A percentile compares a stretch with the other conserved stretches of the same genome.
Conservation (phyloP, 352 stramenopile genomes). For the Albugo candida region DNA sequence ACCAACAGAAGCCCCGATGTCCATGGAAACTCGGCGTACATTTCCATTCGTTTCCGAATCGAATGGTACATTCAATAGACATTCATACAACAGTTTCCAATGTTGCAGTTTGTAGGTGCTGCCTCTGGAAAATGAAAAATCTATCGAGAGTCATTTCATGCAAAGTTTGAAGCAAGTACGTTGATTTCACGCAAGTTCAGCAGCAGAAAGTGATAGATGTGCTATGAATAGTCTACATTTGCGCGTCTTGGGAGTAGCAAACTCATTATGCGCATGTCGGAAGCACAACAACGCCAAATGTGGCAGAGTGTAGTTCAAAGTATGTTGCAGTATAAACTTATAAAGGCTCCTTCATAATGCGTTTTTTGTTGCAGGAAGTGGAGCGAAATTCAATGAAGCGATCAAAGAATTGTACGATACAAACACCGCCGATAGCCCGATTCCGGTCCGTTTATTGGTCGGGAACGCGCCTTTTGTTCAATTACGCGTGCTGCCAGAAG, state of each 20-base stretch:
- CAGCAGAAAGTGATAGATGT: neutral
- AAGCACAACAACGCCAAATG: constrained; percentile 63
- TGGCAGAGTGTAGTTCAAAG: constrained; percentile 57
- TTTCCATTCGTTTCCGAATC: constrained; percentile 44
- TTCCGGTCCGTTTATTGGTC: constrained; percentile 50
- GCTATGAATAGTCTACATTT: constrained; percentile 21
- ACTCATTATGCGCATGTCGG: constrained; percentile 54
- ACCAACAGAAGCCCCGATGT: neutral
- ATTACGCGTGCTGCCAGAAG: constrained; percentile 25
- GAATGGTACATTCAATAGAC: constrained; percentile 13
- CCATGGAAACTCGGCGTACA: constrained; percentile 63
- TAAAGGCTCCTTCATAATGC: neutral
- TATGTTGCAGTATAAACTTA: constrained; percentile 9
- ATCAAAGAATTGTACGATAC: neutral
- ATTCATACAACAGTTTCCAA: neutral
- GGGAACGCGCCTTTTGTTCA: constrained; percentile 34
- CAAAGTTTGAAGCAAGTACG: constrained; percentile 59
- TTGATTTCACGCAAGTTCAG: too few species aligned
- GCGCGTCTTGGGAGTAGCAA: constrained; percentile 56
- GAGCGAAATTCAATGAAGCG: too few species aligned
- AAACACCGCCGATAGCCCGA: constrained; percentile 16
- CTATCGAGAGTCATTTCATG: constrained; percentile 68
- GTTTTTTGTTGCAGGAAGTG: neutral
- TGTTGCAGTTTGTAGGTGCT: constrained; percentile 17
- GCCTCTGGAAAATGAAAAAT: constrained; percentile 54